Conservation (phyloP, 352 stramenopile species). For the Phytophthora citricola region DNA sequence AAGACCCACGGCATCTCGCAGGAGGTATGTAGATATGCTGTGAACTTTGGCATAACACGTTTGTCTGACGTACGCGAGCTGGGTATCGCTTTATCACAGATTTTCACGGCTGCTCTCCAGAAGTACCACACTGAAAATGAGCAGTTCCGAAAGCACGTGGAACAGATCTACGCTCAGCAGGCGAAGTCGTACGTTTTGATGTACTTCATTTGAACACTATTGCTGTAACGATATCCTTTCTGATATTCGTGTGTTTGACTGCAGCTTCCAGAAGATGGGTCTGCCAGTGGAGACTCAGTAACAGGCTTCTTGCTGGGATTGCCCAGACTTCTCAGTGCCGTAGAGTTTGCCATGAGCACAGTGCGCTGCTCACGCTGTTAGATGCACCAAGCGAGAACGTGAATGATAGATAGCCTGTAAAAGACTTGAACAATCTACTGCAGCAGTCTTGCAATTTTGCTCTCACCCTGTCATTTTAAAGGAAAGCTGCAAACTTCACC, state of each 20-base stretch:
- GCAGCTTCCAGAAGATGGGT: conserved; percentile 76
- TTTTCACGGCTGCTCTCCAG: conserved; percentile 73
- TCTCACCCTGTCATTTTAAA: not conserved
- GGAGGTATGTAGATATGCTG: conserved; percentile 41
- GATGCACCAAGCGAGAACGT: conserved; percentile 1
- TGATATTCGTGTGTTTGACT: conserved; percentile 2
- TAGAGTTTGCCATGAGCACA: conserved; percentile 20
- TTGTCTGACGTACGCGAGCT: not conserved
- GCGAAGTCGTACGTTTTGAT: conserved; percentile 64
- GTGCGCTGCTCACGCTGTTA: conserved; percentile 11
- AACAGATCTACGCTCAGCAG: conserved; percentile 74
- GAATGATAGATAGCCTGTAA: conserved; percentile 9
- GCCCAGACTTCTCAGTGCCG: not conserved
- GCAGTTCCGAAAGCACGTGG: conserved; percentile 71
- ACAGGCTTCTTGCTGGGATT: conserved; percentile 4
- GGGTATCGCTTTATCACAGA: conserved; percentile 25
- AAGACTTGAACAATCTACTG: conserved; percentile 17
- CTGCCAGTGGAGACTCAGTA: conserved; percentile 64
- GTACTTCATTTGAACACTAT: not conserved
- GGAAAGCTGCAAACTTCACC: not conserved
- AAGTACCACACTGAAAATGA: conserved; percentile 72
- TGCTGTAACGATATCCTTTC: conserved; percentile 2
- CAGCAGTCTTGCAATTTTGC: conserved; percentile 18
- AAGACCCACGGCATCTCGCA: conserved; percentile 67
- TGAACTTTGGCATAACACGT: not conserved